Evolutionary conservation across 1,284 basidiomycete genomes (phyloP).

Genomic region (Apiotrichum veenhuisii): DNA sequence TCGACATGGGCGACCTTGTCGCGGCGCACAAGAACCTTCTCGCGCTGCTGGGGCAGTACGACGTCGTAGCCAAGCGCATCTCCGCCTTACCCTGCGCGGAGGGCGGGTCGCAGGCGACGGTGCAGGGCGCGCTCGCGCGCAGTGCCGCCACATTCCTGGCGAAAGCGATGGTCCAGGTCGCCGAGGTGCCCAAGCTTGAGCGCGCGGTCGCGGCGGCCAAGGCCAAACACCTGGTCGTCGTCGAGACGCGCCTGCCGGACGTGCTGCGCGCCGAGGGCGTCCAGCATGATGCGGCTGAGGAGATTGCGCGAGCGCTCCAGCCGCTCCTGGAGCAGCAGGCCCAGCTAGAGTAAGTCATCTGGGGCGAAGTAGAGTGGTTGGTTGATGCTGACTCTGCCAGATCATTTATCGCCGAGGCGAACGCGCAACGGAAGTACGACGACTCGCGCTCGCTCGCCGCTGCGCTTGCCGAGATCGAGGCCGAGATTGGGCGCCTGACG

Average conservation of each 20-base stretch:
- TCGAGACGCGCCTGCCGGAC: constrained; percentile 31
- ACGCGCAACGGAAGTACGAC: constrained; percentile 80
- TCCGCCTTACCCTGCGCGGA: constrained; percentile 62
- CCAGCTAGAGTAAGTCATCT: constrained; percentile 62
- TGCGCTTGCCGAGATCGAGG: constrained; percentile 71
- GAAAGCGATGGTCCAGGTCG: constrained; percentile 57
- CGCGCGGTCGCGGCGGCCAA: constrained; percentile 33
- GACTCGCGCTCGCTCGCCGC: constrained; percentile 72
- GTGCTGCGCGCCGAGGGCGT: constrained; percentile 25
- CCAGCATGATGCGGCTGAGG: constrained; percentile 51
- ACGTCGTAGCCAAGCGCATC: constrained; percentile 80
- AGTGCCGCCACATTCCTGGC: constrained; percentile 78
- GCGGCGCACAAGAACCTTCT: constrained; percentile 72
- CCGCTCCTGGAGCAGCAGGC: constrained; percentile 87
- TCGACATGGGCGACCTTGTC: constrained; percentile 55
- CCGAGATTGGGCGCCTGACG: constrained; percentile 67
- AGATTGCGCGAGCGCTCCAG: constrained; percentile 67
- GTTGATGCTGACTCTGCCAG: constrained; percentile 11
- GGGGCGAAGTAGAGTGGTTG: no score
- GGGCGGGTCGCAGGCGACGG: constrained; percentile 71
- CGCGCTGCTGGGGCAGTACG: constrained; percentile 80
- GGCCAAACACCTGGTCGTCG: constrained; percentile 25
- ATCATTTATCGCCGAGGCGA: constrained; percentile 63
- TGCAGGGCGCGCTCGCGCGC: constrained; percentile 75
- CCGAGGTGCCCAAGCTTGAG: constrained; percentile 60